Evolutionary conservation across 2,329 filamentous ascomycete genomes (phyloP).

Genomic region (Trichoderma sp.): DNA sequence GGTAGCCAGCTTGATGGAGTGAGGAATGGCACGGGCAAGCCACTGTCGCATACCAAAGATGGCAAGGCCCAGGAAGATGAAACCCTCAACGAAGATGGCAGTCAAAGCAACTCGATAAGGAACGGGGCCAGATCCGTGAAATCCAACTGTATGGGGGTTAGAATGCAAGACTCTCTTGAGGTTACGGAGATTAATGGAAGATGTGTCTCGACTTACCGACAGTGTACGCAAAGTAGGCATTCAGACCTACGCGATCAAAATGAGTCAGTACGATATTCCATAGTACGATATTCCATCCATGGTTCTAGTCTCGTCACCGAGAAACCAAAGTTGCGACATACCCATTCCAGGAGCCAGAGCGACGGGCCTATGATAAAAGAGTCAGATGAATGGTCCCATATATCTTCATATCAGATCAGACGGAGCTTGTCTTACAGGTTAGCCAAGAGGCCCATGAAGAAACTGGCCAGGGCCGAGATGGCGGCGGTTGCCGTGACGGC

Average conservation of each 20-base stretch:
- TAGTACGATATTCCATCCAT: too few relatives aligned
- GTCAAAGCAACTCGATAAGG: constrained; percentile 75
- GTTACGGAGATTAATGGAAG: neutral
- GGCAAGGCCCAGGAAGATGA: constrained; percentile 77
- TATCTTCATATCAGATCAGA: neutral
- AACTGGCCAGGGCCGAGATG: constrained; percentile 74
- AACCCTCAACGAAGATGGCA: constrained; percentile 84
- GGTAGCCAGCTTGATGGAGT: constrained; percentile 81
- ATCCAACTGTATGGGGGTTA: constrained; percentile 53
- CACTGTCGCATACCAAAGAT: constrained; percentile 80
- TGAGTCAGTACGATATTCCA: constrained; percentile 8
- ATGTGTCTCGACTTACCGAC: constrained; percentile 31
- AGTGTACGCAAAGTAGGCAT: constrained; percentile 82
- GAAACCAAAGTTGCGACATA: constrained; percentile 21
- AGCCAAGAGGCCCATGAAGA: constrained; percentile 78
- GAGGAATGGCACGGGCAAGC: constrained; percentile 79
- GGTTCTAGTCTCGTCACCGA: neutral
- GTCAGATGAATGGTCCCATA: neutral
- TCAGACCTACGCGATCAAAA: constrained; percentile 49
- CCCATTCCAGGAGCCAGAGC: constrained; percentile 45
- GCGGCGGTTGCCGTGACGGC: constrained; percentile 82
- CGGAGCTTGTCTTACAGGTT: constrained; percentile 55
- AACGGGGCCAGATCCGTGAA: constrained; percentile 68
- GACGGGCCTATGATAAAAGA: constrained; percentile 29
- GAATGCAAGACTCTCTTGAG: neutral